Conservation (phyloP, 345 rosid genomes). For the Acer saccharum region DNA sequence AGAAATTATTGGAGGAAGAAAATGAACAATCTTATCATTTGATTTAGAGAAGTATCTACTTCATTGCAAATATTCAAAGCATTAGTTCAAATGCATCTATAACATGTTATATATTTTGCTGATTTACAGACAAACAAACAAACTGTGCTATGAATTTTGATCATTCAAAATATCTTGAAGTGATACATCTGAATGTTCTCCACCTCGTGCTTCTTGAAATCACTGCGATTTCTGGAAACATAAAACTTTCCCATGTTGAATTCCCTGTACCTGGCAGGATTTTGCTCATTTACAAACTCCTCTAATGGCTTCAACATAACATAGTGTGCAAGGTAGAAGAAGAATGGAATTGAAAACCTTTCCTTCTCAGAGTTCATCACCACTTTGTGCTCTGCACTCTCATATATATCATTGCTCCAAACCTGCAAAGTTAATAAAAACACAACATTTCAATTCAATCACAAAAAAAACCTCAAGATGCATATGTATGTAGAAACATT, state of each 20-base stretch:
- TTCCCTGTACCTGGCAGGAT: constrained; percentile 52
- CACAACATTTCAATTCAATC: not conserved
- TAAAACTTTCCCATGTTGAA: constrained; percentile 70
- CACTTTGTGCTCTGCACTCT: constrained; percentile 70
- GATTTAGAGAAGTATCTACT: too few relatives aligned
- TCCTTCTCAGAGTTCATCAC: constrained; percentile 54
- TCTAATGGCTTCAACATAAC: constrained; percentile 28
- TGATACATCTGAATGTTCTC: constrained; percentile 48
- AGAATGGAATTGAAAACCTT: constrained; percentile 61
- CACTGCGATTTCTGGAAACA: constrained; percentile 54
- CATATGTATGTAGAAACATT: not conserved
- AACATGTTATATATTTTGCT: not conserved
- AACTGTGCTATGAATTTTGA: not conserved
- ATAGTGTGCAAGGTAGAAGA: constrained; percentile 55
- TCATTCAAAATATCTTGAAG: constrained; percentile 27
- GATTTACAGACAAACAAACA: not conserved
- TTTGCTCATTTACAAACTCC: constrained; percentile 35
- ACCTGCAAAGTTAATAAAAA: constrained; percentile 35
- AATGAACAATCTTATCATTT: too few relatives aligned
- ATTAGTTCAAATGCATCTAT: not conserved
- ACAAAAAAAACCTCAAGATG: not conserved
- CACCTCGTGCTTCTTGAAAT: constrained; percentile 44
- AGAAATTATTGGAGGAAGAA: too few relatives aligned
- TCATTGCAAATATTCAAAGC: not conserved
- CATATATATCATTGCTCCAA: constrained; percentile 61